Conservation (phyloP, 306 rosid genomes). For the Trifolium fragiferum region DNA sequence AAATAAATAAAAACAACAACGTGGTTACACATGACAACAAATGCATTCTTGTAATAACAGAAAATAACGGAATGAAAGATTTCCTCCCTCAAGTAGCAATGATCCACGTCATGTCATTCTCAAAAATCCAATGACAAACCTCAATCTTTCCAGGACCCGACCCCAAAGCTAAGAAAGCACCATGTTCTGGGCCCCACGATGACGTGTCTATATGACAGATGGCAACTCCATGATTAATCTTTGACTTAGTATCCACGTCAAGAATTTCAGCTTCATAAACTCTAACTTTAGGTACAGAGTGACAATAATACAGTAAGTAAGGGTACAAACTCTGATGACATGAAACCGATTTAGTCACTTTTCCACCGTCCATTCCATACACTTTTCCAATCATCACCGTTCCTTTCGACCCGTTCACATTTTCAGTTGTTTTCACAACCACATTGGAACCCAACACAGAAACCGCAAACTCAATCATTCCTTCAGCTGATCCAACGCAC, state of each 20-base stretch:
- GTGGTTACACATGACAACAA: not conserved
- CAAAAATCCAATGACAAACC: slow-evolving; percentile 49
- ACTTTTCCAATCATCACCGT: slow-evolving; percentile 70
- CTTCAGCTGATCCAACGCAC: slow-evolving; percentile 79
- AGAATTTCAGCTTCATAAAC: slow-evolving; percentile 75
- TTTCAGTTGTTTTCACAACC: slow-evolving; percentile 52
- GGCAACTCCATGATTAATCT: slow-evolving; percentile 62
- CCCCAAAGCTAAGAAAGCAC: slow-evolving; percentile 69
- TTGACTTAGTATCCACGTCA: slow-evolving; percentile 42
- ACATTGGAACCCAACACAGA: slow-evolving; percentile 58
- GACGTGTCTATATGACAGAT: slow-evolving; percentile 88
- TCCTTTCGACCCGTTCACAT: slow-evolving; percentile 56
- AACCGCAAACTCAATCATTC: slow-evolving; percentile 71
- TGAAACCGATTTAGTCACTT: slow-evolving; percentile 70
- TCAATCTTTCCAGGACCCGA: slow-evolving; percentile 47
- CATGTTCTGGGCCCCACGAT: slow-evolving; percentile 70
- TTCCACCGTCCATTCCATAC: slow-evolving; percentile 62
- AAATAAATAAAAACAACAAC: not conserved
- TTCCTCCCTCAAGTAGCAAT: slow-evolving; percentile 34
- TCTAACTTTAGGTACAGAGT: slow-evolving; percentile 78
- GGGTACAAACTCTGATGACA: slow-evolving; percentile 94
- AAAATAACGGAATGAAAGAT: slow-evolving; percentile 18
- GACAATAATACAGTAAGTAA: slow-evolving; percentile 82
- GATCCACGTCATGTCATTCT: slow-evolving; percentile 86
- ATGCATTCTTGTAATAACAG: not conserved